Percentiles rank a stretch among this genome's conserved stretches.
These are phyloP conservation scores for Straminergon stramineum DNA, from an alignment of 225 moss, liverwort and hornwort species.

Conservation along the genomic window DNA sequence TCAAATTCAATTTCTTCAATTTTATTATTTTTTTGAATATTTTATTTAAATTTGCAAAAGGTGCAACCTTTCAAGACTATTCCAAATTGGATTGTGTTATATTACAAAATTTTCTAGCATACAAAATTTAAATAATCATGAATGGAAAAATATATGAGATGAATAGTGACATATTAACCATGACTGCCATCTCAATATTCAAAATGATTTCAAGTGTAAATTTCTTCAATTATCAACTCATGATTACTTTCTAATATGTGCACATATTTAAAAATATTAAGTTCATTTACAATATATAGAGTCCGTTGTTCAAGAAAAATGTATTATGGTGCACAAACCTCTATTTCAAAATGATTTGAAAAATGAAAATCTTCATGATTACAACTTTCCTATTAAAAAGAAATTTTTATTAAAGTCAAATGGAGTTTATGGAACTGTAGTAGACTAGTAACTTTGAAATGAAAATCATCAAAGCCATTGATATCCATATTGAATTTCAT, in stretches of 20 bases:
- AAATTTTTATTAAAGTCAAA: too few species aligned
- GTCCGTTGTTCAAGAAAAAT: too few species aligned
- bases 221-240: neutral
- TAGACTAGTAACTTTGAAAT: neutral
- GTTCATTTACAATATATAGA: neutral
- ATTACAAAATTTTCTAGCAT: neutral
- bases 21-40: neutral
- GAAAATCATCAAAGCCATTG: neutral
- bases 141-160: neutral
- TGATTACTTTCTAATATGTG: neutral
- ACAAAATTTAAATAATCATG: neutral
- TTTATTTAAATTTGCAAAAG: neutral
- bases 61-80: slow-evolving; percentile 14
- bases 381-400: neutral
- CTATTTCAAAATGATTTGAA: neutral
- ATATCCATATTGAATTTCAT: neutral
- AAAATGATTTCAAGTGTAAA: neutral
- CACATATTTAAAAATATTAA: neutral
- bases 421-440: neutral
- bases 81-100: neutral
- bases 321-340: neutral
- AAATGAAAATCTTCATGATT: neutral
- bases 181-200: neutral
- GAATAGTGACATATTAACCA: neutral
- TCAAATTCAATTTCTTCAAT: neutral